Conservation (phyloP, 805 yeast species). For the Nadsonia fulvescens region DNA sequence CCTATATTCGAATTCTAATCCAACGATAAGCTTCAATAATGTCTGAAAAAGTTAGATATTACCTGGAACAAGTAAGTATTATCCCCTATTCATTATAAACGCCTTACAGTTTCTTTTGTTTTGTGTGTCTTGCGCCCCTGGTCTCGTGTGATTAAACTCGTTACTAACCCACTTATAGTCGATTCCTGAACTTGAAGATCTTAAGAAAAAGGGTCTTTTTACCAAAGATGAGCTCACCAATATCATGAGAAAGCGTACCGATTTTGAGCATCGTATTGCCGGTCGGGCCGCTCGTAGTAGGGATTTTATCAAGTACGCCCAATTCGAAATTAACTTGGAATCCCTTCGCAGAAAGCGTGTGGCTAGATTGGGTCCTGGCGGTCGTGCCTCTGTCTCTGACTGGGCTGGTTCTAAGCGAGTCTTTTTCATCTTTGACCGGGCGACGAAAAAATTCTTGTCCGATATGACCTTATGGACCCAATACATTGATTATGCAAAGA, state of each 20-base stretch:
- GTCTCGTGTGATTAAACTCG: too few species aligned
- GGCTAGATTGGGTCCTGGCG: constrained; percentile 35
- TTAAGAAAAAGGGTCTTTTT: constrained; percentile 64
- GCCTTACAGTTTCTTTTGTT: constrained; percentile 5
- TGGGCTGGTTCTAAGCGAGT: constrained; percentile 77
- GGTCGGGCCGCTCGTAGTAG: constrained; percentile 66
- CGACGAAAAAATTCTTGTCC: constrained; percentile 60
- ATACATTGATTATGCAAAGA: constrained; percentile 39
- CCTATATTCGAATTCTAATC: constrained; percentile 4
- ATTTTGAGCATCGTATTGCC: constrained; percentile 77
- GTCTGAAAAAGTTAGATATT: constrained; percentile 40
- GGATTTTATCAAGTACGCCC: constrained; percentile 65
- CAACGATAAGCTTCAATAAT: constrained; percentile 12
- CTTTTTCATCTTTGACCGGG: constrained; percentile 67
- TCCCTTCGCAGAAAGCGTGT: constrained; percentile 57
- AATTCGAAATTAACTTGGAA: constrained; percentile 67
- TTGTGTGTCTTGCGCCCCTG: constrained; percentile 18
- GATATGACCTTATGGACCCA: constrained; percentile 63
- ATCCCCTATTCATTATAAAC: too few species aligned
- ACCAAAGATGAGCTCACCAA: constrained; percentile 62
- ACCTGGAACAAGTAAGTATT: constrained; percentile 43
- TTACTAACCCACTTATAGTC: too few species aligned
- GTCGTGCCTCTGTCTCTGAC: constrained; percentile 51
- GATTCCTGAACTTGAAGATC: constrained; percentile 84
- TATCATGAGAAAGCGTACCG: constrained; percentile 86